Evolutionary conservation across 2,329 filamentous ascomycete species (phyloP), one percentile per base, ranked within the genome.

Genomic region (Alternaria viburni): DNA sequence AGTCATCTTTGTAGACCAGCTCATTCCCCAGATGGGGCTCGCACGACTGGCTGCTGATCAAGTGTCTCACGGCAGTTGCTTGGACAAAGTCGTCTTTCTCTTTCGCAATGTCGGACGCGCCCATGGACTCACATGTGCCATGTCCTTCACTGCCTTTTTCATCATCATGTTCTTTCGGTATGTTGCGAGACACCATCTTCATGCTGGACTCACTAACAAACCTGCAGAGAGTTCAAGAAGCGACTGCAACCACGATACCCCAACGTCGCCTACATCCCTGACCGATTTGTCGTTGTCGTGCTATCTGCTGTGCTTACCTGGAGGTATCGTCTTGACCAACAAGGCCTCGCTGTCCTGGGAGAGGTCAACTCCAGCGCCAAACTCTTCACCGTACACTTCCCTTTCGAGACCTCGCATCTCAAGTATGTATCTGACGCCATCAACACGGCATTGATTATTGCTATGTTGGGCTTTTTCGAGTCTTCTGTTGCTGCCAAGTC

Each of bases 381-480:
- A 6, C 85, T 89, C 3, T 97, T 98, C 75, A 85, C 88, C 3
- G 93, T 97, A 70, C 89, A 91, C 65, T 97, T 94, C 86, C 95
- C 96, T 0, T 96, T 97, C 74, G 88, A 90, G 67, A 82, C 88
- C 3, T 85, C 88, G 6, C 88, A 96, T 70, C 89, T 98, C 84
- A 86, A 88, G 23, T 91, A 97, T 76, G 92, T 96, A 57, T 90
- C 91, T 21, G 91, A 93, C 66, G 91, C 93, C 41, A 91, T 98
- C 86, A 90, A 92, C 55, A 98, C 96, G 0, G 91, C 93, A 0
- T 97, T 99, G 74, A 85, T 98, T 57, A 97, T 99, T 68, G 93
- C 94, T 1, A 85, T 99, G 23, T 89, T 99, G 0, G 96, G 96
- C n/a, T 99, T 99, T 81, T 99, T 99, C 73, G 96, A 99, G 80